Conservation (phyloP, 2,329 filamentous ascomycete genomes). For the Fusarium sp. region DNA sequence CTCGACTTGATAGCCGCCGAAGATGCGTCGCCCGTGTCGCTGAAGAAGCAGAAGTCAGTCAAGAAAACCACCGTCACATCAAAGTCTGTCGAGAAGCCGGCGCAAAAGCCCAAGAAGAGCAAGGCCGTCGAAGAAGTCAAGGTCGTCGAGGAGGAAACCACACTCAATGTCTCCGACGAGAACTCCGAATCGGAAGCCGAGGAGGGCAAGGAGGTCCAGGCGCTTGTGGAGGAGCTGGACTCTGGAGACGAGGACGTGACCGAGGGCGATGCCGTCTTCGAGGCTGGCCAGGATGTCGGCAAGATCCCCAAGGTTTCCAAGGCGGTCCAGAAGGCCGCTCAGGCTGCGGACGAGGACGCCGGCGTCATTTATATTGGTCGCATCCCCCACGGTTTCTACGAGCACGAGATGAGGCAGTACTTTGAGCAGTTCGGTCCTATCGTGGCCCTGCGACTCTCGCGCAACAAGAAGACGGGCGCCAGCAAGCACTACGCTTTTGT, state of each 20-base stretch:
- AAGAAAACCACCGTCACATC: constrained; percentile 48
- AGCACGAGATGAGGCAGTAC: constrained; percentile 94
- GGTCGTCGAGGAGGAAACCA: constrained; percentile 48
- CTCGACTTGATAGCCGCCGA: constrained; percentile 56
- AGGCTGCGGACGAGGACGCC: constrained; percentile 67
- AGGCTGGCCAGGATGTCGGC: constrained; percentile 66
- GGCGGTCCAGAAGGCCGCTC: constrained; percentile 61
- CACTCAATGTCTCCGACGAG: constrained; percentile 52
- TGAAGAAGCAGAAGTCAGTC: constrained; percentile 64
- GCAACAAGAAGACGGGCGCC: constrained; percentile 91
- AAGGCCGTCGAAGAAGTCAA: constrained; percentile 50
- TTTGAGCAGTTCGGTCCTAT: constrained; percentile 94
- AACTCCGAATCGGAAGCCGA: constrained; percentile 57
- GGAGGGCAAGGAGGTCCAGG: constrained; percentile 59
- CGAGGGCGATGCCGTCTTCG: constrained; percentile 57
- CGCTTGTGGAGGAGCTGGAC: constrained; percentile 62
- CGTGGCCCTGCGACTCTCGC: constrained; percentile 82
- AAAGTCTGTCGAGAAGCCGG: constrained; percentile 54
- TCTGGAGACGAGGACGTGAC: constrained; percentile 61
- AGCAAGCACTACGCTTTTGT: constrained; percentile 97
- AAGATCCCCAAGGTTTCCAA: constrained; percentile 66
- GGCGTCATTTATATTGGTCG: constrained; percentile 93
- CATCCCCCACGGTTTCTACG: constrained; percentile 95
- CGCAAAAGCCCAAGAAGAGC: constrained; percentile 51
- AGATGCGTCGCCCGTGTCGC: constrained; percentile 60